Percentiles rank a stretch among this genome's conserved stretches.
These are phyloP conservation scores for Hypoxylon sp. DNA, from an alignment of 2,329 filamentous ascomycete species.

Conservation along the genomic window DNA sequence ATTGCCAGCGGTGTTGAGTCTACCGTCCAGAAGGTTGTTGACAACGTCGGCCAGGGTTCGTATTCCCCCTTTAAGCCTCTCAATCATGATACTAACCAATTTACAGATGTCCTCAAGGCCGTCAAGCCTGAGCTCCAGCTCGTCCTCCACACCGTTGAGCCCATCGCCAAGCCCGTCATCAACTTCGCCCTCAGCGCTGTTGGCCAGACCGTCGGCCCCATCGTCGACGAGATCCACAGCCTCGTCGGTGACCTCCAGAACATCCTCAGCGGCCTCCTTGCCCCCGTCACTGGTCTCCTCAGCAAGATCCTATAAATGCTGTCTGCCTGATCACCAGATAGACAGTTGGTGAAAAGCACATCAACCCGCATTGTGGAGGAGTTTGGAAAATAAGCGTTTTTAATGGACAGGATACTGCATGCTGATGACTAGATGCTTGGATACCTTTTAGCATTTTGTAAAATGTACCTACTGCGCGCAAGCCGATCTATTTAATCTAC, in stretches of 20 bases:
- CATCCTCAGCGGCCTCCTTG: slow-evolving; percentile 41
- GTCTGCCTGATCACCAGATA: slow-evolving; percentile 13
- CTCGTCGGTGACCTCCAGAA: slow-evolving; percentile 42
- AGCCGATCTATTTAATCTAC: slow-evolving; percentile 35
- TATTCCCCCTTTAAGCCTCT: neutral
- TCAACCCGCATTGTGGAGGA: slow-evolving; percentile 33
- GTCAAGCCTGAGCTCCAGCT: slow-evolving; percentile 51
- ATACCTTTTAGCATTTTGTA: slow-evolving; percentile 46
- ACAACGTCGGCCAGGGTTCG: slow-evolving; percentile 45
- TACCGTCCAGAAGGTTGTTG: slow-evolving; percentile 40
- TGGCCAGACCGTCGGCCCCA: slow-evolving; percentile 33
- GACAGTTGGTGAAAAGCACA: no score
- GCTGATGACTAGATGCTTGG: slow-evolving; percentile 48
- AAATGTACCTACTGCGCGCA: slow-evolving; percentile 37
- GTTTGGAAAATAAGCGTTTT: slow-evolving; percentile 33
- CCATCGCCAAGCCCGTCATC: slow-evolving; percentile 49
- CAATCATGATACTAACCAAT: slow-evolving; percentile 28
- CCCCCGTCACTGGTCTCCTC: slow-evolving; percentile 34
- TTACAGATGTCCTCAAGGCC: slow-evolving; percentile 44
- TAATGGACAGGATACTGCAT: slow-evolving; percentile 39
- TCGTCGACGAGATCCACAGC: slow-evolving; percentile 43
- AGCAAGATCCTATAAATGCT: slow-evolving; percentile 36
- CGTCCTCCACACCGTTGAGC: slow-evolving; percentile 45
- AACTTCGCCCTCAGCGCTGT: slow-evolving; percentile 45
- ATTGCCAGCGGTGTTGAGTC: slow-evolving; percentile 47